Evolutionary conservation across 192 early-diverging fungal genomes (phyloP), one percentile per base, ranked within the genome.

Genomic region (Kappamyces sp.): DNA sequence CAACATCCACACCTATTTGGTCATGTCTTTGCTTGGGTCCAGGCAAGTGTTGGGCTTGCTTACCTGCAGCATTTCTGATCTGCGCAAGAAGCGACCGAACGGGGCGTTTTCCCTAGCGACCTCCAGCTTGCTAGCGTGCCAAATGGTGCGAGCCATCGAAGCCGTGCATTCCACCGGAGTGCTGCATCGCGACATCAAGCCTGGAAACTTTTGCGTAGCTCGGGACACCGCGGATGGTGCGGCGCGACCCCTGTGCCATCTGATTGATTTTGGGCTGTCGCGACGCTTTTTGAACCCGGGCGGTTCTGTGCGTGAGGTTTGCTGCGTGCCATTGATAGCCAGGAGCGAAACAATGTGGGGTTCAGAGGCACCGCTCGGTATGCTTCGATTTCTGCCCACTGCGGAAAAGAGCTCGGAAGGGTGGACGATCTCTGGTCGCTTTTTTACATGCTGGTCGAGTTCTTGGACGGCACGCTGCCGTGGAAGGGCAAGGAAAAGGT

Each of bases 401-500:
- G 50, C 8, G 73, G 71, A 52, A 52, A 54, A 58, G 80, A 83
- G 14, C 52, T 83, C 7, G 67, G 75, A n/a, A 66, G 78, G 5
- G 78, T 69, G 4, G 80, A 83, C 52, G 80, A 83, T 63, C 53
- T 83, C 9, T 80, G 77, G 80, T 74, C 75, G 1, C 61, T 79
- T 5, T 76, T 83, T 47, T 83, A 83, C 59, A 15, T 77, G 6
- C 32, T 78, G 2, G 66, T 80, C 22, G 80, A 83, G 63, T 77
- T 75, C 54, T 41, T 76, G 7, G 66, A 41, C 2, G 80, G 80
- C 4, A 35, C 34, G 38, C 65, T 83, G 7, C 80, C 80, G 22
- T 83, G 80, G 80, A 77, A 74, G 53, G 74, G 77, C n/a, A 66
- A 62, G 50, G 77, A 76, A 54, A 80, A 80, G 66, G 74, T 60